Evolutionary conservation across 2,329 filamentous ascomycete genomes (phyloP), one percentile per base, ranked within the genome.

Genomic region (Neonectria ditissima): DNA sequence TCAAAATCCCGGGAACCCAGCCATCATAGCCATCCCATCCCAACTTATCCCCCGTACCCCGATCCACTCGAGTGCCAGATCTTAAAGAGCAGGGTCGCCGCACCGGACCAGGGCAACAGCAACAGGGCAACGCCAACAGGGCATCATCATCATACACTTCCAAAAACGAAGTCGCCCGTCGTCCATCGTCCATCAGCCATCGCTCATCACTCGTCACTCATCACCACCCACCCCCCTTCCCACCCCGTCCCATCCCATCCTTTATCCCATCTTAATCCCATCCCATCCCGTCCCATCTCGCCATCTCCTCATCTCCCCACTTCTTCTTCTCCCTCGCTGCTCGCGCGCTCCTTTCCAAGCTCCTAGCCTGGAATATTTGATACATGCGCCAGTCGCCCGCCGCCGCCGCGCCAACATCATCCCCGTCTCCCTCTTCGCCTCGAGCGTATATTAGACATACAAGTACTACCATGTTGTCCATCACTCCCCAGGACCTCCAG

Each of bases 381-480:
- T 73, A 73, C 71, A 73, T 73, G 71, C 71, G 71, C 71, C 68
- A 73, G 64, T 73, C 71, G 71, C 71, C 71, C 69, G 64, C 50
- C 59, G 48, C 62, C 50, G 50, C 61, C 37, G 47, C 56, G 37
- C 52, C 70, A 65, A 70, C 70, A 68, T 69, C 70, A 68, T 69
- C 64, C 71, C 71, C 68, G 69, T 73, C 71, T 61, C 63, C 71
- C 60, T 71, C 65, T 62, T 65, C 65, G 60, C 61, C 68, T 69
- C 59, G 48, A 50, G 37, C 59, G 45, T 73, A 73, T 73, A 72
- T 72, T 69, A 73, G 61, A 72, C 71, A 63, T 69, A 70, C 71
- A 69, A 73, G 68, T 69, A 62, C 71, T 61, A 73, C 70, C 63
- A 75, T 75, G 73, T 69, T 75, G 69, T 74, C 73, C 68, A 63